These are phyloP conservation scores for Trametes gibbosa DNA, from an alignment of 768 basidiomycete genomes.

Conservation along the genomic window DNA sequence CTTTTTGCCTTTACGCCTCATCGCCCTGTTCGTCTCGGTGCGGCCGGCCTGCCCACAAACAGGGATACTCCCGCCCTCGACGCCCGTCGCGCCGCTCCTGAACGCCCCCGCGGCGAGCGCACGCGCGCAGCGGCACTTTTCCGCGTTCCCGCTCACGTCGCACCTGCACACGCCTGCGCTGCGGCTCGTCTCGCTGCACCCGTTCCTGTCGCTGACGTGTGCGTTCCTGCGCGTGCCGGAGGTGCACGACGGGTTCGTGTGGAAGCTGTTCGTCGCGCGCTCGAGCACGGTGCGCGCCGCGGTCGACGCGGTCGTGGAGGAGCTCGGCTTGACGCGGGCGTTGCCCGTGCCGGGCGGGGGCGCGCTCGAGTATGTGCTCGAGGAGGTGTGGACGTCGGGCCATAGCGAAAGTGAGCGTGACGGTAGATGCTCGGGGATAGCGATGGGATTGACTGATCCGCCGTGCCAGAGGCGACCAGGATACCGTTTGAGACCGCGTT, in stretches of 20 bases:
- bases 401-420: conserved; percentile 47
- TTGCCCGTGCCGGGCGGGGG: conserved; percentile 69
- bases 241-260: conserved; percentile 68
- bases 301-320: conserved; percentile 49
- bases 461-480: conserved; percentile 39
- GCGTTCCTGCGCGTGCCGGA: conserved; percentile 70
- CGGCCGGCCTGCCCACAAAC: neutral
- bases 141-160: conserved; percentile 64
- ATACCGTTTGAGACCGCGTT: conserved; percentile 43
- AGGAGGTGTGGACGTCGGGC: conserved; percentile 62
- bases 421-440: neutral
- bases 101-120: conserved; percentile 36
- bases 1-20: too few relatives aligned
- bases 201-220: conserved; percentile 50
- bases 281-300: conserved; percentile 54
- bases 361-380: conserved; percentile 67
- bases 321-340: conserved; percentile 67
- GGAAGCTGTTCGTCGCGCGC: conserved; percentile 64
- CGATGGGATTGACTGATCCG: neutral
- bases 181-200: conserved; percentile 71
- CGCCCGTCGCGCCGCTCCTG: conserved; percentile 52
- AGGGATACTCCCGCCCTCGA: conserved; percentile 51
- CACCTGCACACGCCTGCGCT: conserved; percentile 65
- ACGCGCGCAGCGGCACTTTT: conserved; percentile 53
- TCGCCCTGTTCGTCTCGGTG: conserved; percentile 2